Base-by-base conservation (phyloP, 2,329 filamentous ascomycete genomes). In the Chaetothyriales sp. region DNA sequence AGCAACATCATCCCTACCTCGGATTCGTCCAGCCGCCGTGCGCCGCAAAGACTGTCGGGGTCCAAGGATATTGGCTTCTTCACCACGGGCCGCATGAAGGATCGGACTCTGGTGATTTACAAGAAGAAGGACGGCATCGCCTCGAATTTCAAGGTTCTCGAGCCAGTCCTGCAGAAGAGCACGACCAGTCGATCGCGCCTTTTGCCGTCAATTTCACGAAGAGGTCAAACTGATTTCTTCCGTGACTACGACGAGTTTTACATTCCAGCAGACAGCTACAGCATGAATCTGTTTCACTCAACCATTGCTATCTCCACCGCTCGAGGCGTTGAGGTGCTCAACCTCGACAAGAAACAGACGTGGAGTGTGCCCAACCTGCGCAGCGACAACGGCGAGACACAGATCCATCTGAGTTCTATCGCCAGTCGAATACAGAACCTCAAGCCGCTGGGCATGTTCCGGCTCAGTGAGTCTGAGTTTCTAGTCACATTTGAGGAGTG, bases 161-260 rank as follows among this genome's bases (percentile, higher is more conserved):
- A 98, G 65, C 92, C 92, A 0, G 87, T 98, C 22, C 85, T 92
- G 62, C 89, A 95, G 59, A 95, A 95, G 64, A 84, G 88, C 0
- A 82, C 85, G 0, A 86, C 94, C 63, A 90, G 85, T 71, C 86
- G 83, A 61, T 78, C 80, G 3, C 80, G 86, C 7, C 72, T 83
- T 56, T 81, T 79, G 63, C 61, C 62, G 5, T 72, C 80, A 18
- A 71, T 70, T 53, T 68, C 70, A 10, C 77, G 77, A 8, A 74
- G 76, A 26, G 87, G 87, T 18, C 81, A 78, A 53, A 95, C 90
- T 0, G 92, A 98, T 61, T 90, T 90, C 61, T 98, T 96, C 80
- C 84, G 92, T 55, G 92, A 98, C 64, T 98, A 89, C 65, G 92
- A 98, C 70, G 92, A 96, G 60, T 98, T 98, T 68, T 98, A 96